Evolutionary conservation across 2,329 filamentous ascomycete genomes (phyloP).

Genomic region (Furcasterigmium furcatum): DNA sequence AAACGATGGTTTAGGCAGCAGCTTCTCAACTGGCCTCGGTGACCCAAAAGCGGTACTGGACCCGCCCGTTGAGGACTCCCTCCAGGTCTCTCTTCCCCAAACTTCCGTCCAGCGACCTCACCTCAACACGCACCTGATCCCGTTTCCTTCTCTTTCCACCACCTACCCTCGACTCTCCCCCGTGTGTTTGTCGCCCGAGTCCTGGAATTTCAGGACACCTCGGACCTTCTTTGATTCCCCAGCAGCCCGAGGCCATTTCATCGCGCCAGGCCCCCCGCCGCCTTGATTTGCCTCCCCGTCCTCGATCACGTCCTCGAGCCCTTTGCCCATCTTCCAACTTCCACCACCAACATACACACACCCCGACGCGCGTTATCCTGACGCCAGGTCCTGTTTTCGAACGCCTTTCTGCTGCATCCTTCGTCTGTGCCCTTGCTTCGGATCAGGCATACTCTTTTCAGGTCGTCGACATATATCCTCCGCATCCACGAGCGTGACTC

Average conservation of each 20-base stretch:
- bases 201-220: neutral
- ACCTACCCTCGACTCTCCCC: neutral
- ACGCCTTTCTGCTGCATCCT: neutral
- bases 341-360: neutral
- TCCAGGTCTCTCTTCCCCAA: neutral
- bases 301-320: too few relatives aligned
- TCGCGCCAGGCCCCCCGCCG: too few relatives aligned
- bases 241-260: too few relatives aligned
- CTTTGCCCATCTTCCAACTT: neutral
- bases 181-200: neutral
- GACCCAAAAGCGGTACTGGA: neutral
- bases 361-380: neutral
- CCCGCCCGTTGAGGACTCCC: neutral
- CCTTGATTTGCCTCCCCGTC: too few relatives aligned
- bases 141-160: neutral
- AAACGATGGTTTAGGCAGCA: constrained; percentile 1
- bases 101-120: neutral
- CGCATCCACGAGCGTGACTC: neutral
- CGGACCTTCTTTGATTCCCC: neutral
- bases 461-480: neutral
- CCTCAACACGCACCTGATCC: neutral
- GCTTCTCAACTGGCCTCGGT: neutral
- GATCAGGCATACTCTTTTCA: neutral
- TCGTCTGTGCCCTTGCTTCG: neutral
- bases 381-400: neutral